Conservation (phyloP, 768 basidiomycete genomes). For the Suillus subalutaceus region DNA sequence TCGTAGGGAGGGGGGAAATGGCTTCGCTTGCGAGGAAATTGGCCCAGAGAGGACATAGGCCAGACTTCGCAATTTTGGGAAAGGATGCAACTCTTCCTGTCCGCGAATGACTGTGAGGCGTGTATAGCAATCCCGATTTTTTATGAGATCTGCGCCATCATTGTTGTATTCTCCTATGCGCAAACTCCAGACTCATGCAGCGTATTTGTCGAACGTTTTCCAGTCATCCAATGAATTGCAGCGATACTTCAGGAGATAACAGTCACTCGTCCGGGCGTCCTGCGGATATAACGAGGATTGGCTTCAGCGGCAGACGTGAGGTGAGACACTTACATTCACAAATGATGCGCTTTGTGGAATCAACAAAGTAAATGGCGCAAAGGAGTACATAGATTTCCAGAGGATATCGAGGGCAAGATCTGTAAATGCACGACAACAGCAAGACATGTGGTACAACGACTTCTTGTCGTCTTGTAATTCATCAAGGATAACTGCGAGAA, state of each 20-base stretch:
- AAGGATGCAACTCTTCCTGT: not conserved
- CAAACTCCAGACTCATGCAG: slow-evolving; percentile 9
- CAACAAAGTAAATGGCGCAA: slow-evolving; percentile 10
- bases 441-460: slow-evolving; percentile 5
- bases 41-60: slow-evolving; percentile 9
- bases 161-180: not conserved
- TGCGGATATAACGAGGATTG: not conserved
- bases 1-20: slow-evolving; percentile 11
- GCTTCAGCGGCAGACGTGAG: not conserved
- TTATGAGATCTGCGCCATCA: not conserved
- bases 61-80: slow-evolving; percentile 10
- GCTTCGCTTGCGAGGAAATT: slow-evolving; percentile 5
- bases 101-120: slow-evolving; percentile 9
- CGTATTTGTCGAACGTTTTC: slow-evolving; percentile 13
- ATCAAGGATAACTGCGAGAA: slow-evolving; percentile 3
- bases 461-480: slow-evolving; percentile 10
- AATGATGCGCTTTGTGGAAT: slow-evolving; percentile 4
- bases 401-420: slow-evolving; percentile 12
- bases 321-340: slow-evolving; percentile 4
- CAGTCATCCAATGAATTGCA: slow-evolving; percentile 5
- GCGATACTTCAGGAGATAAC: not conserved
- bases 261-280: not conserved
- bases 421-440: slow-evolving; percentile 9
- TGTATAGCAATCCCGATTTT: slow-evolving; percentile 1
- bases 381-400: slow-evolving; percentile 7